Evolutionary conservation across 768 basidiomycete genomes (phyloP), one percentile per base, ranked within the genome.

Genomic region (Suillus discolor): DNA sequence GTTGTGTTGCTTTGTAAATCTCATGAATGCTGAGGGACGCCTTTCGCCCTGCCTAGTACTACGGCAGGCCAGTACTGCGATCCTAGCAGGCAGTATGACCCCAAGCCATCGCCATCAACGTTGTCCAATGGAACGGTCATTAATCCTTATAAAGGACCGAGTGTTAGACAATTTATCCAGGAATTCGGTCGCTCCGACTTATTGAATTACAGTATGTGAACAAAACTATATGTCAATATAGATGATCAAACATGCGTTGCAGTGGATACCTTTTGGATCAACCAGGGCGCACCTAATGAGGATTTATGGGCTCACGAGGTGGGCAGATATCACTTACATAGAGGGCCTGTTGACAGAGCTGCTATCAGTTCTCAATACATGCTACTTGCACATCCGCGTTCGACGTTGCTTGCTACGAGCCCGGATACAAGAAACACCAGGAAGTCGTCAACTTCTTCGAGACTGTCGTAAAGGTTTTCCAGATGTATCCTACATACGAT

Each of bases 371-470:
- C 73, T 87, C 87, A 36, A 91, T 88, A 72, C 89, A 89, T 67
- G 88, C 87, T 39, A 92, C 90, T 4, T 91, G 91, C 77, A 91
- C 88, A 23, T 90, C 89, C 16, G 91, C 90, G 4, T 92, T 90
- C 68, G 87, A 93, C 70, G 78, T 88, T 38, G 82, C 84, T 31
- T 92, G 91, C 76, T 92, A 92, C 67, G 87, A 84, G 6, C 72
- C 81, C 8, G 75, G 77, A 41, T 91, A 92, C 78, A 76, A 80
- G 72, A 77, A 87, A 69, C 79, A 89, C 72, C 84, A 89, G 72
- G 91, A 93, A 51, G 85, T 92, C 34, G 79, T 92, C 66, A 85
- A 90, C 76, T 92, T 86, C 74, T 89, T 83, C 68, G 86, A 89
- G 66, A 83, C 89, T 12, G 85, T 84, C 13, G 80, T 88, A 16